Evolutionary conservation across 768 basidiomycete species (phyloP).

Genomic region (Mycena maculata): DNA sequence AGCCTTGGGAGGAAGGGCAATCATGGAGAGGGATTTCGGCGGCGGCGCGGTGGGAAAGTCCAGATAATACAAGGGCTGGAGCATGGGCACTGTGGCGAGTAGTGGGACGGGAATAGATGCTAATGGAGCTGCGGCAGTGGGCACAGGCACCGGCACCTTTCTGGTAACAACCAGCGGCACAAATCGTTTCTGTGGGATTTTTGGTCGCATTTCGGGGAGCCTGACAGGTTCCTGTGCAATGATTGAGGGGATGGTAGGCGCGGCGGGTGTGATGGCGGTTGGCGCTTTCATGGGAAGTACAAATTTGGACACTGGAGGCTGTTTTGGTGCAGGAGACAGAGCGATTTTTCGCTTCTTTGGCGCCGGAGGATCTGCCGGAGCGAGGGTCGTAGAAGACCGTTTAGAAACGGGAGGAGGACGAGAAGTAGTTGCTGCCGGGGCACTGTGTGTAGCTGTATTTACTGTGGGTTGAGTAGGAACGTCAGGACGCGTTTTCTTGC

Average conservation of each 20-base stretch:
- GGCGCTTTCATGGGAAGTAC: conserved; percentile 1
- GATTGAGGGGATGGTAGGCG: not conserved
- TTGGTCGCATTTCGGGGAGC: conserved; percentile 4
- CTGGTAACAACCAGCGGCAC: conserved; percentile 44
- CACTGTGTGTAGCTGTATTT: not conserved
- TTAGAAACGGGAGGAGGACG: conserved; percentile 52
- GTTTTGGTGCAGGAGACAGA: not conserved
- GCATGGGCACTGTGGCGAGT: not conserved
- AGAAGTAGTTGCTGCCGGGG: too few species aligned
- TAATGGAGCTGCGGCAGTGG: not conserved
- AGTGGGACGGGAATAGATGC: not conserved
- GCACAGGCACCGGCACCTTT: conserved; percentile 25
- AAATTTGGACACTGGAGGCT: conserved; percentile 1
- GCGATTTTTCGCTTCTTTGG: conserved; percentile 26
- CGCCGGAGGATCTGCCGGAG: conserved; percentile 39
- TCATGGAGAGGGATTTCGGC: conserved; percentile 46
- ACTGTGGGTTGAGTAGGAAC: not conserved
- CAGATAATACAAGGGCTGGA: conserved; percentile 39
- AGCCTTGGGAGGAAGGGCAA: conserved; percentile 69
- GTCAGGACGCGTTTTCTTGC: not conserved
- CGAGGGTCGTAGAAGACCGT: conserved; percentile 73
- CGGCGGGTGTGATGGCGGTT: not conserved
- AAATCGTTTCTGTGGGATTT: conserved; percentile 41
- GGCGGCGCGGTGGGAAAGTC: conserved; percentile 47
- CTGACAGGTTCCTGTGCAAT: not conserved